Evolutionary conservation across 2,329 filamentous ascomycete genomes (phyloP).

Genomic region (Talaromyces sp.): DNA sequence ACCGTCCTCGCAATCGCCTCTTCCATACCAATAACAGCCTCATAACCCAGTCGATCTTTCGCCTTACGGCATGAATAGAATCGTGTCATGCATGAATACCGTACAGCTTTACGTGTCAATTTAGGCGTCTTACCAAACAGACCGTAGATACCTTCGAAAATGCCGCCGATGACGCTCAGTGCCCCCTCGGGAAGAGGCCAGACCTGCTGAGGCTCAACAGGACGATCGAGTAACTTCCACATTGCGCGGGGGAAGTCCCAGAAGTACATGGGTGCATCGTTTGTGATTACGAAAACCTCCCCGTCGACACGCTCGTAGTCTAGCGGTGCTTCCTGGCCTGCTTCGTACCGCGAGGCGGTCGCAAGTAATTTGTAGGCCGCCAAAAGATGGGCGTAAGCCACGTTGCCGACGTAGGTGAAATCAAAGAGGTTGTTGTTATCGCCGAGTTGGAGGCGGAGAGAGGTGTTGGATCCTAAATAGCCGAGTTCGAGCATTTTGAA

Average conservation of each 20-base stretch:
- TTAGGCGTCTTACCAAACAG: constrained; percentile 44
- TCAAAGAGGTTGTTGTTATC: constrained; percentile 65
- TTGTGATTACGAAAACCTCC: constrained; percentile 85
- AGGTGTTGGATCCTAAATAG: constrained; percentile 50
- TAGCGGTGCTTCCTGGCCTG: constrained; percentile 54
- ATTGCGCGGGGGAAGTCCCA: constrained; percentile 80
- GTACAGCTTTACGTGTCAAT: constrained; percentile 40
- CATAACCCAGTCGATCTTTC: constrained; percentile 42
- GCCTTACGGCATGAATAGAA: constrained; percentile 47
- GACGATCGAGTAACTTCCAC: constrained; percentile 55
- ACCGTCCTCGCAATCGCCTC: constrained; percentile 46
- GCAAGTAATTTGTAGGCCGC: constrained; percentile 68
- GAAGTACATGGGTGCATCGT: constrained; percentile 82
- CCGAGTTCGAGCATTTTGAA: constrained; percentile 69
- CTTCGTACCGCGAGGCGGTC: constrained; percentile 44
- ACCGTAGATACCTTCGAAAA: constrained; percentile 40
- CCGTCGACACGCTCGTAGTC: constrained; percentile 73
- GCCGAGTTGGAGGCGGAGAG: constrained; percentile 76
- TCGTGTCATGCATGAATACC: constrained; percentile 46
- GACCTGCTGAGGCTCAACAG: constrained; percentile 40
- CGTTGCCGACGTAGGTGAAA: constrained; percentile 64
- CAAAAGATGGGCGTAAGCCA: constrained; percentile 75
- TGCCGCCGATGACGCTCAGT: constrained; percentile 36
- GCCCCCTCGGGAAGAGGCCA: constrained; percentile 39
- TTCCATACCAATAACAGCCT: constrained; percentile 41